These are phyloP conservation scores for Hymenotorrendiella dingleyae DNA, from an alignment of 2,329 filamentous ascomycete genomes.

Conservation along the genomic window DNA sequence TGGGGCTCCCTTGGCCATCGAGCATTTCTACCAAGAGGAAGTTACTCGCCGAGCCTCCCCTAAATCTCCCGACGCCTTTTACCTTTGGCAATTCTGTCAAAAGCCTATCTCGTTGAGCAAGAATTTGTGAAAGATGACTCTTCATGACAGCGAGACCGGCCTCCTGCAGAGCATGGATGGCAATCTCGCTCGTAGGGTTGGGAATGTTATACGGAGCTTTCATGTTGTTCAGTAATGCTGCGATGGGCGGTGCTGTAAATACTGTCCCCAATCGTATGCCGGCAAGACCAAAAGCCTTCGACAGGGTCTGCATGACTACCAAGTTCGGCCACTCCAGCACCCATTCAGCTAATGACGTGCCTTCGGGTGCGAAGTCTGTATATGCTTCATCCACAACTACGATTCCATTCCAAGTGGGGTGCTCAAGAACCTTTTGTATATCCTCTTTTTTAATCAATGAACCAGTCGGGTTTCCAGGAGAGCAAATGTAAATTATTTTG, in stretches of 20 bases:
- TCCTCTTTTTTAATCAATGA: slow-evolving; percentile 70
- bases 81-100: slow-evolving; percentile 67
- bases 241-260: slow-evolving; percentile 71
- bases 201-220: slow-evolving; percentile 97
- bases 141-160: slow-evolving; percentile 69
- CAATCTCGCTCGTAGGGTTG: slow-evolving; percentile 78
- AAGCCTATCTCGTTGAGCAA: slow-evolving; percentile 72
- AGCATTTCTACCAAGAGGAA: slow-evolving; percentile 89
- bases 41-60: slow-evolving; percentile 77
- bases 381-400: slow-evolving; percentile 95
- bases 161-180: slow-evolving; percentile 62
- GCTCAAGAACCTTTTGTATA: slow-evolving; percentile 66
- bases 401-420: slow-evolving; percentile 91
- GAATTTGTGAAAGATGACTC: slow-evolving; percentile 60
- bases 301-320: slow-evolving; percentile 97
- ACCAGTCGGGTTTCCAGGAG: slow-evolving; percentile 90
- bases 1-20: slow-evolving; percentile 63
- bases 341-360: slow-evolving; percentile 81
- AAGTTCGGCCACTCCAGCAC: slow-evolving; percentile 90
- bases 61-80: slow-evolving; percentile 70
- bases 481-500: slow-evolving; percentile 90
- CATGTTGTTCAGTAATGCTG: slow-evolving; percentile 76
- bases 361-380: slow-evolving; percentile 81
- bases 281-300: slow-evolving; percentile 92
- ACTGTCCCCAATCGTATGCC: slow-evolving; percentile 86